phyloP scores from a whole-genome alignment of 1,284 basidiomycete species.

The Tilletia walkeri region DNA sequence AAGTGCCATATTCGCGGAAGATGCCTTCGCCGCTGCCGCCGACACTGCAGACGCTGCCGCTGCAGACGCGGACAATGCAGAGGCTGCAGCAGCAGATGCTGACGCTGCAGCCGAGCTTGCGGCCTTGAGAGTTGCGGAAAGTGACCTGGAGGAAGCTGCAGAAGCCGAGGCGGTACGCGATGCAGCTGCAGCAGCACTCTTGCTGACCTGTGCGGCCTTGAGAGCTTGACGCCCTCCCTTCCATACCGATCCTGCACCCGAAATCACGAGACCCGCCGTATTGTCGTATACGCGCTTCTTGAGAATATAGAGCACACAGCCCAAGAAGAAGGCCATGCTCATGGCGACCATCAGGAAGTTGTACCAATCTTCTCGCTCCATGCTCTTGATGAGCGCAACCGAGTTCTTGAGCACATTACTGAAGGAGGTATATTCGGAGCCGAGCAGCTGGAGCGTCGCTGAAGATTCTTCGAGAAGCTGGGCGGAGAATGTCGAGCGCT shows the following conservation, averaged over 20 bases:
- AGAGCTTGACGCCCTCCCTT: background rate
- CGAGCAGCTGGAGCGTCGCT: conserved; percentile 37
- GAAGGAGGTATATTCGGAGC: conserved; percentile 47
- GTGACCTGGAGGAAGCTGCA: background rate
- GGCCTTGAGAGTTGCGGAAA: background rate
- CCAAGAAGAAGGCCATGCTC: conserved; percentile 45
- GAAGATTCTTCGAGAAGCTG: conserved; percentile 52
- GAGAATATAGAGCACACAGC: conserved; percentile 48
- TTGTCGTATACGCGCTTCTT: conserved; percentile 47
- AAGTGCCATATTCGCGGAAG: background rate
- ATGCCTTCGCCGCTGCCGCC: background rate
- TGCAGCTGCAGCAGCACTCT: conserved; percentile 8
- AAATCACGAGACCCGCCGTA: conserved; percentile 35
- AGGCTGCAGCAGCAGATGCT: background rate
- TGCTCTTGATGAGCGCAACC: conserved; percentile 46
- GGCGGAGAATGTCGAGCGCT: conserved; percentile 50
- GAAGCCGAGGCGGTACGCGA: background rate
- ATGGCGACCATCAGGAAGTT: conserved; percentile 41
- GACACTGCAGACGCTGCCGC: background rate
- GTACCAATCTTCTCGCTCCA: conserved; percentile 50
- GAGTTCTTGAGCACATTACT: conserved; percentile 44
- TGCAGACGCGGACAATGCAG: background rate
- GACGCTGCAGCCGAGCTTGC: background rate
- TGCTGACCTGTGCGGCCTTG: conserved; percentile 9
- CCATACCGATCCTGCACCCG: background rate